Base-by-base conservation (phyloP, 2,329 filamentous ascomycete species). In the Fusarium udum region DNA sequence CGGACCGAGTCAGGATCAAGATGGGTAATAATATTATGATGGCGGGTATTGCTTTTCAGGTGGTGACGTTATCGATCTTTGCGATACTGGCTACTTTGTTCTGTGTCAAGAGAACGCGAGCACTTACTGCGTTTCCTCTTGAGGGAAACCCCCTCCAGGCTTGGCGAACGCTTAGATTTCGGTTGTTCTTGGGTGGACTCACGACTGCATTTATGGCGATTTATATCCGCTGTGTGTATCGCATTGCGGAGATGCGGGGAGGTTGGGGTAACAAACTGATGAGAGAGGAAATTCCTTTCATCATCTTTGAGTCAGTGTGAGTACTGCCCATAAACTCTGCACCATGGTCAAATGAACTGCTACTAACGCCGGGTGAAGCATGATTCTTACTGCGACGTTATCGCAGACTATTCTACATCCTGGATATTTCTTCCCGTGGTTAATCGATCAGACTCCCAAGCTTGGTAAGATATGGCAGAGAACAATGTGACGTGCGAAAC, bases 171-270 rank as follows among this genome's bases (percentile, higher is more conserved):
- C 8, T 11, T 3, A 26, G 32, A 0, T 68, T 68, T 8, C 36
- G 64, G 4, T n/a, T 32, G 12, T 68, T 68, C 1, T 6, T 63
- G 7, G 26, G 55, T 2, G 65, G 65, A 6, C 26, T 68, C 4
- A 28, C 15, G 14, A 49, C 42, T 8, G 56, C 64, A 2, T 68
- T 68, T n/a, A 2, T 68, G 11, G 36, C 56, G 4, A 68, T 68
- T 7, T 68, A 68, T 20, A 56, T 68, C 8, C 65, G 65, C 1
- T 68, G 65, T 9, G 65, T 68, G 5, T 68, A 68, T 16, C 65
- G 65, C 7, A 68, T 68, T 16, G 65, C 65, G 3, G 65, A 68
- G 24, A 68, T 68, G 65, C 26, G 48, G 4, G 64, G 56, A 1
- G 65, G 65, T 1, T 68, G 65, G 65, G 65, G 65, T 0, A 68